Conservation (phyloP, 768 basidiomycete species). For the Suillus discolor region DNA sequence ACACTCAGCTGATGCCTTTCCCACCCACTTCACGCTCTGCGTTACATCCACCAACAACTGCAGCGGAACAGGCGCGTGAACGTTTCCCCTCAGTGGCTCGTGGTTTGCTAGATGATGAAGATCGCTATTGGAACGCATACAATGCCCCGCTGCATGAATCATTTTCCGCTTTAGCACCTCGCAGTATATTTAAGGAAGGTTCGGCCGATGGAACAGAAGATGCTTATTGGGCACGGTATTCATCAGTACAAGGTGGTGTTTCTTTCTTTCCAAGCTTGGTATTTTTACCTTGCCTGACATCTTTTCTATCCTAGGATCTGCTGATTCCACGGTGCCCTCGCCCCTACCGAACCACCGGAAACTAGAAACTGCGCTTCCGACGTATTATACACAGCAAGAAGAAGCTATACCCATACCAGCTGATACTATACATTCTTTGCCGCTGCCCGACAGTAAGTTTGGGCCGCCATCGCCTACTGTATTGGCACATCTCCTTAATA, state of each 20-base stretch:
- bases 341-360: constrained; percentile 36
- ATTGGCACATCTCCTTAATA: constrained; percentile 28
- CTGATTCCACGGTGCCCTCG: constrained; percentile 70
- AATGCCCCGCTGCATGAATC: constrained; percentile 38
- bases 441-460: constrained; percentile 10
- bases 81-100: constrained; percentile 3
- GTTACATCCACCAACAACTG: constrained; percentile 30
- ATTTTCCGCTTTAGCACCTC: constrained; percentile 15
- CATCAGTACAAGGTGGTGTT: constrained; percentile 63
- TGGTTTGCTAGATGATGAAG: constrained; percentile 36
- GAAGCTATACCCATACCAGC: constrained; percentile 16
- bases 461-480: constrained; percentile 29
- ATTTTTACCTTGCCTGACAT: constrained; percentile 12
- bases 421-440: constrained; percentile 21
- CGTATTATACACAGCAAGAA: constrained; percentile 13
- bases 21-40: constrained; percentile 43
- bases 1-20: constrained; percentile 70
- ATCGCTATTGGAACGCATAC: constrained; percentile 74
- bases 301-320: constrained; percentile 51
- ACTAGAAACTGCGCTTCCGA: constrained; percentile 18
- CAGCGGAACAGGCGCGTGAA: constrained; percentile 5
- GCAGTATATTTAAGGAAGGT: constrained; percentile 19
- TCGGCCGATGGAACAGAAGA: constrained; percentile 43
- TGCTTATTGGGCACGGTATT: constrained; percentile 79
- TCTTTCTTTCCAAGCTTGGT: not conserved